These are phyloP conservation scores for Vishniacozyma victoriae DNA, from an alignment of 768 basidiomycete genomes.

Conservation along the genomic window DNA sequence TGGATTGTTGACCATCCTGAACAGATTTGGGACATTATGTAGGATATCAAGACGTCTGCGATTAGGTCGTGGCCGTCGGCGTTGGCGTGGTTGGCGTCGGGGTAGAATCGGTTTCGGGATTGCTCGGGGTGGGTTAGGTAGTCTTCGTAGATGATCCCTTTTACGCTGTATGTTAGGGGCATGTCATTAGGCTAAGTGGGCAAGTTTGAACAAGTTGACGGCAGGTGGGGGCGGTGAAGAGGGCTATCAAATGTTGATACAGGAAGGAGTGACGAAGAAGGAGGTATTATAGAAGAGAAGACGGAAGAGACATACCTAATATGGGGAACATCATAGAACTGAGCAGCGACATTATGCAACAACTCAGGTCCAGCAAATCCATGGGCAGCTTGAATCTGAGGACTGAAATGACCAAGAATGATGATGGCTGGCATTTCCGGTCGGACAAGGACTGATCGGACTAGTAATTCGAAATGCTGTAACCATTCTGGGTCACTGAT, in stretches of 20 bases:
- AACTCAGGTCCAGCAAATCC: conserved; percentile 88
- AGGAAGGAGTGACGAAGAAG: neutral
- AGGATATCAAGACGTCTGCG: conserved; percentile 83
- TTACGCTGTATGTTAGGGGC: conserved; percentile 56
- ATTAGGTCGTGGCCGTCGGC: conserved; percentile 73
- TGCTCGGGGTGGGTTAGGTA: conserved; percentile 68
- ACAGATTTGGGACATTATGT: conserved; percentile 86
- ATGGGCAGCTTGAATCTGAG: conserved; percentile 68
- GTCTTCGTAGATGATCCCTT: conserved; percentile 71
- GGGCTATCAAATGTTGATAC: neutral
- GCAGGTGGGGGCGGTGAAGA: neutral
- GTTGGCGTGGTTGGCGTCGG: conserved; percentile 77
- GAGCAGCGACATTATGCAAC: conserved; percentile 81
- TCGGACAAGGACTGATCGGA: conserved; percentile 83
- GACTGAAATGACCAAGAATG: conserved; percentile 90
- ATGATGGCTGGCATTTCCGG: conserved; percentile 87
- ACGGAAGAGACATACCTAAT: conserved; percentile 60
- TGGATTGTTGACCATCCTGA: conserved; percentile 68
- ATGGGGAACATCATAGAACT: conserved; percentile 96
- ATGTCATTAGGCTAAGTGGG: too few relatives aligned
- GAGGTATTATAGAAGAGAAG: neutral
- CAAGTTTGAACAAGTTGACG: neutral
- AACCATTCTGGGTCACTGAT: conserved; percentile 62
- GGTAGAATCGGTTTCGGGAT: conserved; percentile 64
- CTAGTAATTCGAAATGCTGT: conserved; percentile 83